Base-by-base conservation (phyloP, 2,329 filamentous ascomycete species). In the Fonsecaea pugnacius region DNA sequence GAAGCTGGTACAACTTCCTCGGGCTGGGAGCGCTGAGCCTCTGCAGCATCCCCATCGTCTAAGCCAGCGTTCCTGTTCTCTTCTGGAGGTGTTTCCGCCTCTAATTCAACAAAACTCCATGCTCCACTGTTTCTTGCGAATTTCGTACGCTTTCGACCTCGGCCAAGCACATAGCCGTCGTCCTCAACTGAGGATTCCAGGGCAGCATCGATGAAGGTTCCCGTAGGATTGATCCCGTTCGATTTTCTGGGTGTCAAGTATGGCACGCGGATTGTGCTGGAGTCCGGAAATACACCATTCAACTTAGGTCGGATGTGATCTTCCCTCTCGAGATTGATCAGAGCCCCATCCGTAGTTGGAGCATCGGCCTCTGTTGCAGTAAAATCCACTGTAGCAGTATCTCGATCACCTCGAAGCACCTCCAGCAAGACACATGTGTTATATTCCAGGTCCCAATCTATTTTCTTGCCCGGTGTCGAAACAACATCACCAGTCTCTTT, bases 21-120 rank as follows among this genome's bases (percentile, higher is more conserved):
- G 21, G 16, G 9, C 38, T 43, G 4, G 14, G 35, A 18, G 18
- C 2, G 32, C 18, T 40, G 62, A 4, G 9, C 52, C 60, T 54
- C 58, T 30, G 38, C 38, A 64, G 52, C 57, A 40, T 60, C 58
- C 32, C n/a, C 46, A 57, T 65, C 35, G 60, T 65, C 21, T 53
- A 51, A 12, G 10, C 40, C 21, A 12, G 21, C 33, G 35, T 60
- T 48, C 32, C 30, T 32, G 4, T 62, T 40, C 14, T 50, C 66
- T 32, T 54, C 60, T n/a, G 63, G 66, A 21, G 62, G 33, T 55
- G 65, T 55, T 10, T 68, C 68, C 2, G 72, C 71, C 24, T 71
- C 72, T 40, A 73, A 72, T 72, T 89, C 90, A 24, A 83, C 82
- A 71, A 93, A 90, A 67, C 85, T 88, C 94, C 94, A 97, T 32